These are phyloP conservation scores for Eimeria tenella DNA, from an alignment of 169 alveolate genomes.

Conservation along the genomic window DNA sequence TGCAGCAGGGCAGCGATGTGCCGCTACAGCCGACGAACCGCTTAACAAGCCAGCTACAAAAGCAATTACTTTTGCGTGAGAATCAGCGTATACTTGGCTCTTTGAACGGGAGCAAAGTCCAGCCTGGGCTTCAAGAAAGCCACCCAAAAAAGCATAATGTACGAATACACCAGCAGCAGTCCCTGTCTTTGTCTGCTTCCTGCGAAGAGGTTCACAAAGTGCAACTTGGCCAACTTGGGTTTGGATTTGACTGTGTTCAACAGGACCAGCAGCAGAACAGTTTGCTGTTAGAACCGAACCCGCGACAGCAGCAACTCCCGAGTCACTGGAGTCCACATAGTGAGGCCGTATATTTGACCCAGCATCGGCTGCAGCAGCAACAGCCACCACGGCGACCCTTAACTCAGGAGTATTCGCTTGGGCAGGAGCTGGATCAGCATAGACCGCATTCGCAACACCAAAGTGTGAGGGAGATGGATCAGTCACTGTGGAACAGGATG, in stretches of 20 bases:
- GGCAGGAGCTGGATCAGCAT: no score
- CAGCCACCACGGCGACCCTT: not conserved
- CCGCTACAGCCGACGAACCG: conserved; percentile 13
- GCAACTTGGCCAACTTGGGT: no score
- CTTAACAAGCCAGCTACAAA: not conserved
- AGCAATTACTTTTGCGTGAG: not conserved
- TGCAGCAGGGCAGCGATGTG: not conserved
- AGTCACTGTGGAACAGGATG: not conserved
- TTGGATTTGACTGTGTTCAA: no score
- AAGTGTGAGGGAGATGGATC: not conserved
- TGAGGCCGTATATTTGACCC: not conserved
- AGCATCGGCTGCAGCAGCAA: not conserved
- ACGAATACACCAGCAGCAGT: no score
- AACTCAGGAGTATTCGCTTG: no score
- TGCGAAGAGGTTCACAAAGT: no score
- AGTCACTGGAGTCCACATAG: not conserved
- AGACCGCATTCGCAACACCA: not conserved
- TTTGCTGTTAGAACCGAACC: not conserved
- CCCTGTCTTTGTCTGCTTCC: no score
- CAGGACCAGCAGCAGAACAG: not conserved
- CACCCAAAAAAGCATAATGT: no score
- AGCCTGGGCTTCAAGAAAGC: no score
- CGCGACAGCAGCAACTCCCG: conserved; percentile 15
- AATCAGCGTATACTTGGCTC: no score
- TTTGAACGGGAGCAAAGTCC: no score